A percentile compares a stretch with the other conserved stretches of the same genome.
phyloP scores from a whole-genome alignment of 2,329 filamentous ascomycete genomes.

The Elsinoe fawcettii region DNA sequence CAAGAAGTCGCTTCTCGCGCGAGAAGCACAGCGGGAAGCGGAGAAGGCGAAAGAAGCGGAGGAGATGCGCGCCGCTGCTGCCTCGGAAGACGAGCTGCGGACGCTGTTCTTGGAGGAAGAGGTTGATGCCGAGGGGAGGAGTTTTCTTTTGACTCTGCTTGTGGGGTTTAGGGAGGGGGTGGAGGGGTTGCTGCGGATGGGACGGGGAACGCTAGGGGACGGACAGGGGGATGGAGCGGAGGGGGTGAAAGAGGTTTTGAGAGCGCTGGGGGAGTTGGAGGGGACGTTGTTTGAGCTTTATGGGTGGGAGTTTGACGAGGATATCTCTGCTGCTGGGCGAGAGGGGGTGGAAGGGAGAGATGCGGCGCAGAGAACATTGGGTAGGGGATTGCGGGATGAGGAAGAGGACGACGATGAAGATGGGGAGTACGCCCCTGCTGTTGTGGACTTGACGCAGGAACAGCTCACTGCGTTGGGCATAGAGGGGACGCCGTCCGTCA shows the following conservation, averaged over 20 bases:
- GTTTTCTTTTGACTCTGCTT: slow-evolving; percentile 47
- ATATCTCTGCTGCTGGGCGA: slow-evolving; percentile 24
- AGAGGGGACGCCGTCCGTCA: slow-evolving; percentile 22
- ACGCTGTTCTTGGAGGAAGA: slow-evolving; percentile 6
- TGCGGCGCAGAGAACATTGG: neutral
- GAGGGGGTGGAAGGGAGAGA: too few species aligned
- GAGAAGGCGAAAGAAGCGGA: neutral
- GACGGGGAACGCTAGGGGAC: slow-evolving; percentile 57
- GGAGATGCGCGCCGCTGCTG: neutral
- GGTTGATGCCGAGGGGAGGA: neutral
- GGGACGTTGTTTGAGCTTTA: slow-evolving; percentile 43
- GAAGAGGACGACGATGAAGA: slow-evolving; percentile 54
- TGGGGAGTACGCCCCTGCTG: slow-evolving; percentile 55
- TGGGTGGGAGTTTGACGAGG: slow-evolving; percentile 47
- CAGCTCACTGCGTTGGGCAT: slow-evolving; percentile 34
- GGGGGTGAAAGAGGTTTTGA: slow-evolving; percentile 31
- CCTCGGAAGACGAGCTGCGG: neutral
- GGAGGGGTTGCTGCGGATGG: slow-evolving; percentile 44
- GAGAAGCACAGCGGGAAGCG: neutral
- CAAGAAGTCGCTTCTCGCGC: neutral
- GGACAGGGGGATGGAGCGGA: neutral
- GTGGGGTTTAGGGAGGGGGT: slow-evolving; percentile 45
- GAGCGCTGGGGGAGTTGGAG: slow-evolving; percentile 44
- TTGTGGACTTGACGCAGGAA: slow-evolving; percentile 47
- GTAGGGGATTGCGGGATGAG: slow-evolving; percentile 26